phyloP scores from a whole-genome alignment of 2,329 filamentous ascomycete species.

The Scopulariopsis brevicaulis region DNA sequence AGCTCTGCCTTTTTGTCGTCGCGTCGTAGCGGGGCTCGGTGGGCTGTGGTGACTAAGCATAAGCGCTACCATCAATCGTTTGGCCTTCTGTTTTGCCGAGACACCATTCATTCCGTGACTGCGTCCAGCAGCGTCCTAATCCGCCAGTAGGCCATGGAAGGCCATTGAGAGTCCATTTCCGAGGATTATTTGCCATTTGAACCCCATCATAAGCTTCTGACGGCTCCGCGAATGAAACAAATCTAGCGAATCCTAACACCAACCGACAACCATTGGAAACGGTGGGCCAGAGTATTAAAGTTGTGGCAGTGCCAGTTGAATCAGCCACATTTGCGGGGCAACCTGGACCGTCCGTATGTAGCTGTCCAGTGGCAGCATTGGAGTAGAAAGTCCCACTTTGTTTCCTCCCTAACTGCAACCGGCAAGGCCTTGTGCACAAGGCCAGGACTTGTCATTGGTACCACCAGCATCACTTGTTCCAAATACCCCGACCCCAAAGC shows the following conservation, averaged over 20 bases:
- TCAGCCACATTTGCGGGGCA: conserved; percentile 3
- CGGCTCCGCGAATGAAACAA: too few species aligned
- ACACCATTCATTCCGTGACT: background rate
- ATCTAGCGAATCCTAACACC: too few species aligned
- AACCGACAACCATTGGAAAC: background rate
- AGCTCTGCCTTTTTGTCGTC: background rate
- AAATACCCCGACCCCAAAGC: too few species aligned
- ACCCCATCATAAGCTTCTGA: too few species aligned
- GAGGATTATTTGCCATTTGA: too few species aligned
- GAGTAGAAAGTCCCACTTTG: too few species aligned
- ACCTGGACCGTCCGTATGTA: background rate
- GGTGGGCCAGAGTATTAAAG: background rate
- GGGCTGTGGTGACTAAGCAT: background rate
- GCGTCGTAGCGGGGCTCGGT: background rate
- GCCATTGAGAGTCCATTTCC: background rate
- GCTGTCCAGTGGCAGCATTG: too few species aligned
- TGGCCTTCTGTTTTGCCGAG: background rate
- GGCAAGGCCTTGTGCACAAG: too few species aligned
- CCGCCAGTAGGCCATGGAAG: background rate
- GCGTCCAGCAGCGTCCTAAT: too few species aligned
- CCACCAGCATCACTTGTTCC: too few species aligned
- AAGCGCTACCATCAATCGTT: background rate
- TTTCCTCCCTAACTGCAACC: too few species aligned
- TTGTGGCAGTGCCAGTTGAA: background rate
- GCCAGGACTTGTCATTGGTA: too few species aligned